Evolutionary conservation across 306 rosid species (phyloP).

Genomic region (Carpinus viminea): DNA sequence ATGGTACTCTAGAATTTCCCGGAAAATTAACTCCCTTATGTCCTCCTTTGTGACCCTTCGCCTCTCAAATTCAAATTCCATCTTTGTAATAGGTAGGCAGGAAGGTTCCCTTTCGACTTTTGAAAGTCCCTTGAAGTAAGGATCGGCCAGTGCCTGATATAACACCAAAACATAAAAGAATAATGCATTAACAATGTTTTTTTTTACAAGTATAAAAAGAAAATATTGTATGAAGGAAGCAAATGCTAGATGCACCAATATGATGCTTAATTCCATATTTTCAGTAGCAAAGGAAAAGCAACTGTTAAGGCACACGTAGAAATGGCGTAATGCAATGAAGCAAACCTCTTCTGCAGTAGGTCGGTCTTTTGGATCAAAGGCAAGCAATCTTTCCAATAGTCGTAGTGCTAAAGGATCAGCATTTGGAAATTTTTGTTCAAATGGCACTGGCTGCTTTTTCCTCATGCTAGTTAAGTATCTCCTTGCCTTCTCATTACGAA

Average conservation of each 20-base stretch:
- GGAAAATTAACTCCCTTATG: conserved; percentile 81
- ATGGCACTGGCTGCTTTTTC: conserved; percentile 72
- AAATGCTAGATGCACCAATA: conserved; percentile 12
- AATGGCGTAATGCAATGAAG: conserved; percentile 9
- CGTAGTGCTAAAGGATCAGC: conserved; percentile 83
- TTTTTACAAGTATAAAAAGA: neutral
- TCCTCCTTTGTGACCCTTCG: conserved; percentile 86
- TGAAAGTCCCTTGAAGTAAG: conserved; percentile 81
- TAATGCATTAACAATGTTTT: neutral
- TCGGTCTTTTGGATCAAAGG: conserved; percentile 94
- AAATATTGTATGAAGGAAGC: neutral
- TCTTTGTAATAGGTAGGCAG: conserved; percentile 87
- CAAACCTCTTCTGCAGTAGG: conserved; percentile 97
- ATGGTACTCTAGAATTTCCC: conserved; percentile 91
- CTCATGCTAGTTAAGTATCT: conserved; percentile 92
- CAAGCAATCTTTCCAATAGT: conserved; percentile 73
- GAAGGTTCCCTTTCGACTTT: conserved; percentile 93
- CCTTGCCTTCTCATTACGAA: conserved; percentile 93
- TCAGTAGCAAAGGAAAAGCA: conserved; percentile 19
- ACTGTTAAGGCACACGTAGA: conserved; percentile 8
- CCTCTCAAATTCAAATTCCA: conserved; percentile 97
- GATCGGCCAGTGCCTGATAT: conserved; percentile 83
- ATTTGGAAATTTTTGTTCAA: conserved; percentile 79
- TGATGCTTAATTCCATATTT: conserved; percentile 5
- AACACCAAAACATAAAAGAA: conserved; percentile 18